These are phyloP conservation scores for Setaria italica DNA, from an alignment of 202 grass and related monocot genomes.

Conservation along the genomic window DNA sequence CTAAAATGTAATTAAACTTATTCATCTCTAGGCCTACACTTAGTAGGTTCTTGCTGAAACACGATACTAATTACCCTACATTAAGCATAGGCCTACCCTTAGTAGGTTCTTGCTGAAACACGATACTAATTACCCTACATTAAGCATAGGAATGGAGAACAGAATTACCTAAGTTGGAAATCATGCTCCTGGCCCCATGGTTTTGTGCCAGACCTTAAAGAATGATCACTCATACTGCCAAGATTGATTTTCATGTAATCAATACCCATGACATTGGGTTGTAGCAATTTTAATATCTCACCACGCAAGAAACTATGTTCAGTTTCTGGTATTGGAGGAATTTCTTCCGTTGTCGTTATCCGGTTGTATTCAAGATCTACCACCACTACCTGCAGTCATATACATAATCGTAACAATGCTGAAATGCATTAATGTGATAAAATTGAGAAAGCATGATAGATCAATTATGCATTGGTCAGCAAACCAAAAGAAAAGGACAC, in stretches of 20 bases:
- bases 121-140: neutral
- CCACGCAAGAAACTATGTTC: constrained; percentile 85
- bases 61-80: neutral
- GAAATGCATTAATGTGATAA: neutral
- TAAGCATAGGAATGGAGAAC: constrained; percentile 27
- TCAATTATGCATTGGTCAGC: constrained; percentile 28
- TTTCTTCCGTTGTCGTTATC: constrained; percentile 92
- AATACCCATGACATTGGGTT: constrained; percentile 94
- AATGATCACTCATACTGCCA: constrained; percentile 79
- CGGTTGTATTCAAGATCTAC: constrained; percentile 98
- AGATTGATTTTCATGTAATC: constrained; percentile 96
- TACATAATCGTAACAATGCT: constrained; percentile 28
- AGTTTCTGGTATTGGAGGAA: constrained; percentile 88
- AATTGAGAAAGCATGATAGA: constrained; percentile 14
- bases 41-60: neutral
- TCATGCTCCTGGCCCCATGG: constrained; percentile 92
- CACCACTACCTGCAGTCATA: constrained; percentile 85
- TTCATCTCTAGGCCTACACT: constrained; percentile 34
- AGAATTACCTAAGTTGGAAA: constrained; percentile 93
- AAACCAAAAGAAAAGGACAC: constrained; percentile 14
- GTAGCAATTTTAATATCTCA: constrained; percentile 96
- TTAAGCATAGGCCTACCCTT: constrained; percentile 12
- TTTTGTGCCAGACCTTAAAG: constrained; percentile 66
- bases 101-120: neutral
- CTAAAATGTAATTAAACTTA: constrained; percentile 31